These are phyloP conservation scores for Warburgia ugandensis DNA, from an alignment of 164 flowering plant genomes.

Conservation along the genomic window DNA sequence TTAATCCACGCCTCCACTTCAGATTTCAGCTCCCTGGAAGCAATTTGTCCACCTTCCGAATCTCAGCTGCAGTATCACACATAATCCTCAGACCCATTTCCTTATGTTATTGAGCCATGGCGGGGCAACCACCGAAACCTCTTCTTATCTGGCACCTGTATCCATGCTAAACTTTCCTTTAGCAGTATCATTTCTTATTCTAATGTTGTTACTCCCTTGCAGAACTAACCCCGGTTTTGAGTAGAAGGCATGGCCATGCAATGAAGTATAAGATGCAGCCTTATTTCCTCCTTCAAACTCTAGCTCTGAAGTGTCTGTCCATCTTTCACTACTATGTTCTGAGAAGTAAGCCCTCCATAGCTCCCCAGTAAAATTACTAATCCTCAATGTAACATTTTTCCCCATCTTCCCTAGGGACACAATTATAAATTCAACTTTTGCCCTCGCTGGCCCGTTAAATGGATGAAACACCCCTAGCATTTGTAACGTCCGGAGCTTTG, in stretches of 20 bases:
- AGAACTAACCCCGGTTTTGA: slow-evolving; percentile 32
- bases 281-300: slow-evolving; percentile 39
- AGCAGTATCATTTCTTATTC: slow-evolving; percentile 38
- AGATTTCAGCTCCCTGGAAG: slow-evolving; percentile 22
- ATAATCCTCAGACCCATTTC: slow-evolving; percentile 27
- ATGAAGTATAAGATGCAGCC: slow-evolving; percentile 32
- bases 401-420: slow-evolving; percentile 40
- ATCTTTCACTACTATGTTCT: slow-evolving; percentile 34
- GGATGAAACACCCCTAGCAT: slow-evolving; percentile 81
- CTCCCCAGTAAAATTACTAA: slow-evolving; percentile 52
- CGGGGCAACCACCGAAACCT: slow-evolving; percentile 23
- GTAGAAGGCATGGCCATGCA: slow-evolving; percentile 42
- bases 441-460: slow-evolving; percentile 52
- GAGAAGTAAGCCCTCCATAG: slow-evolving; percentile 32
- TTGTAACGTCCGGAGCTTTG: slow-evolving; percentile 41
- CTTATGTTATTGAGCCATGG: slow-evolving; percentile 27
- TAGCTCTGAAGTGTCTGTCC: slow-evolving; percentile 33
- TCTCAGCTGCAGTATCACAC: slow-evolving; percentile 14
- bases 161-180: slow-evolving; percentile 30
- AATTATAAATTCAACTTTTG: slow-evolving; percentile 26
- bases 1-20: slow-evolving; percentile 15
- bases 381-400: slow-evolving; percentile 41
- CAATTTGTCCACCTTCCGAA: slow-evolving; percentile 15
- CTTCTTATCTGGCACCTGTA: slow-evolving; percentile 14
- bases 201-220: slow-evolving; percentile 27